phyloP scores from a whole-genome alignment of 768 basidiomycete genomes.

The Pilatotrama ljubarskyi region DNA sequence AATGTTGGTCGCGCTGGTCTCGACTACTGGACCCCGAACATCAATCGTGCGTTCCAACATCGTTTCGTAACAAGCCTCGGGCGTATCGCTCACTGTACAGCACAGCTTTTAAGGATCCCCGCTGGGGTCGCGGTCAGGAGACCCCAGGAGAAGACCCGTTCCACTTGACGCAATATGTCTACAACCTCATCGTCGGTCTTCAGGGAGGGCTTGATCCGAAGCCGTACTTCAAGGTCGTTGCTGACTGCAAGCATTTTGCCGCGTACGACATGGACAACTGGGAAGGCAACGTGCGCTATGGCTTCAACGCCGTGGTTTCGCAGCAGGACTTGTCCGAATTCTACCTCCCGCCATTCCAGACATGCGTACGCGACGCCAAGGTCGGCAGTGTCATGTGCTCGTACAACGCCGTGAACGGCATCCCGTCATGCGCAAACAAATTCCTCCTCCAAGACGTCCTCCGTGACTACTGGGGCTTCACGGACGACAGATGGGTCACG shows the following conservation, averaged over 20 bases:
- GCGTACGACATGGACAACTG: constrained; percentile 61
- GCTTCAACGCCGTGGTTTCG: constrained; percentile 55
- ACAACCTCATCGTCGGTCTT: constrained; percentile 52
- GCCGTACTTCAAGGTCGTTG: constrained; percentile 50
- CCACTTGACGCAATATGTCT: constrained; percentile 53
- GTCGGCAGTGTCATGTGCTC: constrained; percentile 64
- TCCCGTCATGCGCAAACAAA: constrained; percentile 54
- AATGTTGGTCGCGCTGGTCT: constrained; percentile 53
- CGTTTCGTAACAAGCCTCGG: not conserved
- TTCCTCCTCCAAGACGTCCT: constrained; percentile 54
- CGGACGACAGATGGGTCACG: constrained; percentile 53
- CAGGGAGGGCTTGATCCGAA: constrained; percentile 58
- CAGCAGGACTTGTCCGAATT: constrained; percentile 57
- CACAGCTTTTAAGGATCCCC: constrained; percentile 55
- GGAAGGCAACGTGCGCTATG: constrained; percentile 48
- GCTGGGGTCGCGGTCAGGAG: constrained; percentile 64
- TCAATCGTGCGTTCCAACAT: constrained; percentile 24
- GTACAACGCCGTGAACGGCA: constrained; percentile 62
- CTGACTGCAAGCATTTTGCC: constrained; percentile 63
- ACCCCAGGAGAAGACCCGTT: constrained; percentile 63
- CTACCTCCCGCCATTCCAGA: constrained; percentile 57
- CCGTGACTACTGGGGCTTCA: constrained; percentile 52
- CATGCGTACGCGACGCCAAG: constrained; percentile 60
- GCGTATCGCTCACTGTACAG: not conserved
- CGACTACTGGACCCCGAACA: constrained; percentile 59